Evolutionary conservation across 164 flowering plant species (phyloP), one percentile per base, ranked within the genome.

Genomic region (Piper longum): DNA sequence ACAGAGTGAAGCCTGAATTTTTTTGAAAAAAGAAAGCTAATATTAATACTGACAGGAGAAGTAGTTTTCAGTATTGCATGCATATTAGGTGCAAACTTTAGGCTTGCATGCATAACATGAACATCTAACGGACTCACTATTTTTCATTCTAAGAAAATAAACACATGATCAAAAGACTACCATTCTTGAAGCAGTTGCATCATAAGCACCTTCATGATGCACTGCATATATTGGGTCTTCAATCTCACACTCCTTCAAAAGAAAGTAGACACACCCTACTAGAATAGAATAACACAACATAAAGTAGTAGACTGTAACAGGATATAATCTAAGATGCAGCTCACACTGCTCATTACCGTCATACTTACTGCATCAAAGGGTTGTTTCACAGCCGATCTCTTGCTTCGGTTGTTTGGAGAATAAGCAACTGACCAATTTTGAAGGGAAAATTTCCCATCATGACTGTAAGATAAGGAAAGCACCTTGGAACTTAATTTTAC

Each of bases 361-460:
- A 92, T 80, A 62, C 87, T 82, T 60, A 92, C 85, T 71, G 98
- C 98, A 81, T 92, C 95, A 79, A 82, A 88, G 64, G 81, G 56
- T 69, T 72, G 72, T 56, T 66, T 64, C 63, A 72, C 71, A 18
- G 71, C 63, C 40, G 66, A 71, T 70, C 71, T 74, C 62, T 70
- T 75, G 16, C 65, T 19, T 16, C 36, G 69, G 52, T 61, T 48
- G 16, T 75, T 60, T 55, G 80, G 63, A 62, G 78, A 69, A 76
- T 61, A 84, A 70, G 79, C 79, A 65, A 92, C 62, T 40, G 86
- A 80, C 96, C 98, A 92, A 60, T 82, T 80, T 64, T 76, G 76
- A 57, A 57, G 56, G 62, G 73, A 63, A 62, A 79, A 78, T 39
- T 62, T 69, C 68, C 72, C 78, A 59, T 76, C 78, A 59, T 60